A percentile compares a stretch with the other conserved stretches of the same genome.
Conservation (phyloP, 2,329 filamentous ascomycete genomes). For the Pseudopyrenochaeta lycopersici region DNA sequence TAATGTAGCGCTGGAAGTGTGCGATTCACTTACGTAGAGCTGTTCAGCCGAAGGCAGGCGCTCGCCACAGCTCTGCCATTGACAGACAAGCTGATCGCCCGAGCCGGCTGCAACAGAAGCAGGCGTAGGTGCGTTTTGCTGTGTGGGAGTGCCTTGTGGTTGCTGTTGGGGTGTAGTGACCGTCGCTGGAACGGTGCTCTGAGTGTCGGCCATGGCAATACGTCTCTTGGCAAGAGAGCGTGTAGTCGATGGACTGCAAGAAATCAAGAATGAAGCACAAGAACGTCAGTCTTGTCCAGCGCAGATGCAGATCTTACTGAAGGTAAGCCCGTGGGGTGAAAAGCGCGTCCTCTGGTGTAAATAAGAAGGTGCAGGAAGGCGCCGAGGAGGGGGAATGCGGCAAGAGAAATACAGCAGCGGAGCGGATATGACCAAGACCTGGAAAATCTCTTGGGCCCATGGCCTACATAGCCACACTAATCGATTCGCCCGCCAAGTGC, state of each 20-base stretch:
- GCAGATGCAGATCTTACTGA: constrained; percentile 7
- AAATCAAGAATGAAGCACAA: background rate
- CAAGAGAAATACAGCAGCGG: too few relatives aligned
- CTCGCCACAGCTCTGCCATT: constrained; percentile 71
- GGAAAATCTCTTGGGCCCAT: too few relatives aligned
- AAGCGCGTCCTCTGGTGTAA: constrained; percentile 12
- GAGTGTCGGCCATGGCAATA: constrained; percentile 22
- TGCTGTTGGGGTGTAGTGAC: constrained; percentile 42
- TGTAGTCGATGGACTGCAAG: background rate
- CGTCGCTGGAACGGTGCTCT: constrained; percentile 31
- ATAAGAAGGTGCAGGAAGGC: constrained; percentile 11
- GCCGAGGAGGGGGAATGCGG: constrained; percentile 3
- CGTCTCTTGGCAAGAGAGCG: constrained; percentile 14
- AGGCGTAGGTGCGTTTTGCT: constrained; percentile 43
- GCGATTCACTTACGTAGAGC: constrained; percentile 65
- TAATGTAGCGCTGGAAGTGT: too few relatives aligned
- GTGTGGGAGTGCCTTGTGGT: constrained; percentile 43
- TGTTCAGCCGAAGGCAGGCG: constrained; percentile 66
- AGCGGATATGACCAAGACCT: too few relatives aligned
- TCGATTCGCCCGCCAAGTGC: too few relatives aligned
- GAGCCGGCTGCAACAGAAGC: constrained; percentile 38
- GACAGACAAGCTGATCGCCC: constrained; percentile 62
- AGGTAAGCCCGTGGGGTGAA: constrained; percentile 1
- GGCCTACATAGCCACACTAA: too few relatives aligned
- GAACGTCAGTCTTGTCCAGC: constrained; percentile 1